Evolutionary conservation across 495 filamentous ascomycete genomes (phyloP).

Genomic region (Aspergillus olivimuriae): DNA sequence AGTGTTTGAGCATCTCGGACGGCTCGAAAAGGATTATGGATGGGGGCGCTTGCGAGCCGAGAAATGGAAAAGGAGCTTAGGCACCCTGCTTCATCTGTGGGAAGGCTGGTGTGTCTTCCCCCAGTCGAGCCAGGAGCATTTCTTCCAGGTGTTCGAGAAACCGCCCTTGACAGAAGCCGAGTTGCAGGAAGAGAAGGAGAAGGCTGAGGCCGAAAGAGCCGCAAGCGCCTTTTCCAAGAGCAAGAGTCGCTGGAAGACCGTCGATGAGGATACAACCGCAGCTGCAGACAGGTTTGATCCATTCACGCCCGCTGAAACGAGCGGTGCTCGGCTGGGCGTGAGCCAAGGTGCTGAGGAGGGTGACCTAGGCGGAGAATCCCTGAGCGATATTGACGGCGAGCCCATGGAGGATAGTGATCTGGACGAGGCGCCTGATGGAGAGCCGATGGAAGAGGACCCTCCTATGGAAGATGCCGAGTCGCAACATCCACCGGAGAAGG

Average conservation of each 20-base stretch:
- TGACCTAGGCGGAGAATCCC: conserved; percentile 29
- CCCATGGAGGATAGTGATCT: conserved; percentile 51
- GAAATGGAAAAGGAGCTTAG: conserved; percentile 84
- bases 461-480: conserved; percentile 34
- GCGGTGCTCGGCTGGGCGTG: conserved; percentile 18
- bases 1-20: conserved; percentile 77
- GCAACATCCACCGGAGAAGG: conserved; percentile 13
- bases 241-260: conserved; percentile 66
- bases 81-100: conserved; percentile 69
- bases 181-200: conserved; percentile 45
- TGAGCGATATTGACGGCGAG: conserved; percentile 45
- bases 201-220: conserved; percentile 34
- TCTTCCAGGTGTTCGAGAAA: conserved; percentile 66
- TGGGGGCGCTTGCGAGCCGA: conserved; percentile 84
- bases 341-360: conserved; percentile 13
- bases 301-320: conserved; percentile 15
- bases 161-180: conserved; percentile 56
- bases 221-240: conserved; percentile 32
- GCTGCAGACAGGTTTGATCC: conserved; percentile 33
- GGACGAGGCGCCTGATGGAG: conserved; percentile 42
- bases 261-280: conserved; percentile 49
- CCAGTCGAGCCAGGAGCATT: conserved; percentile 64
- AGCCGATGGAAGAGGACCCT: conserved; percentile 40
- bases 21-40: conserved; percentile 64
- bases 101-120: conserved; percentile 87